Base-by-base conservation (phyloP, 1,284 basidiomycete genomes). In the Chalciporus sp. region DNA sequence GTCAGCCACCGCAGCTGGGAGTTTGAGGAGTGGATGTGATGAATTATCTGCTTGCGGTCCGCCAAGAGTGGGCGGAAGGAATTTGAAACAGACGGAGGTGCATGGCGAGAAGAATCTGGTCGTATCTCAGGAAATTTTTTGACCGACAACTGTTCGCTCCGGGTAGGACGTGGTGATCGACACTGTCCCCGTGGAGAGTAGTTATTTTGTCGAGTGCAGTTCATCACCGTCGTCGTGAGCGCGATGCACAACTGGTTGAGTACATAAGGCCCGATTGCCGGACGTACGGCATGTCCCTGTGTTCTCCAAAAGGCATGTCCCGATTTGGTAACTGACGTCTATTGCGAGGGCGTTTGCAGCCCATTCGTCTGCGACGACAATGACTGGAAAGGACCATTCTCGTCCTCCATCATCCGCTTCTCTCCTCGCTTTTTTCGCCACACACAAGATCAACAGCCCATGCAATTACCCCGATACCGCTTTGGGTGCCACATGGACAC, bases 401-500 rank as follows among this genome's bases (percentile, higher is more conserved):
- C 58, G 62, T 56, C n/a, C 8, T 40, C 31, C 53, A 51, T 42
- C 23, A 49, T 48, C 19, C 33, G 23, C 44, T 55, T 64, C 33
- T 51, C 19, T 48, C 37, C 40, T 53, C 43, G 49, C 49, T 47
- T 44, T 53, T 56, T 57, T 59, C 49, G 37, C 56, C 37, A 45
- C 54, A 55, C 42, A 56, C 58, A 51, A 49, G 64, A 65, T 60
- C 57, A 57, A 59, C 58, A 41, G 29, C 52, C 39, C 51, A 57
- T 42, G 54, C 20, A 42, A n/a, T 51, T 59, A 58, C 58, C 69
- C 69, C 64, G 67, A 65, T 61, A 68, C 65, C 53, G 59, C 61
- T 55, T 68, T 66, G 12, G 56, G 68, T 70, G 67, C 57, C 56
- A 72, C 71, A 72, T 72, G 67, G 55, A 69, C 70, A 66, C 64